A percentile compares a stretch with the other conserved stretches of the same genome.
Evolutionary conservation across 495 filamentous ascomycete species (phyloP).

Genomic region (Lophiostoma macrostomum): DNA sequence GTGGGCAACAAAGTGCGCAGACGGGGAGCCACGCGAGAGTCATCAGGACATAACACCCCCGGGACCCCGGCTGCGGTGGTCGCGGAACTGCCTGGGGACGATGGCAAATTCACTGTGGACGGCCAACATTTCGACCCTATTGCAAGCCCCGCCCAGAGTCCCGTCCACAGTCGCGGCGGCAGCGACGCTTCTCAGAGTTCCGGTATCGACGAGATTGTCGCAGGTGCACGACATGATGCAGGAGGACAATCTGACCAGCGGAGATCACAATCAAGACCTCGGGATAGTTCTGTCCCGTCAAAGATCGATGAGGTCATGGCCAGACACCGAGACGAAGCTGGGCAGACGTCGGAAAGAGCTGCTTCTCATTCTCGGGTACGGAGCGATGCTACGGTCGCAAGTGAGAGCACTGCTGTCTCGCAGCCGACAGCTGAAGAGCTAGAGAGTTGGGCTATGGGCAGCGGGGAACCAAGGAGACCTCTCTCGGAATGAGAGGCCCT

Average conservation of each 20-base stretch:
- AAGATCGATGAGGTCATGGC: background rate
- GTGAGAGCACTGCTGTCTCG: constrained; percentile 17
- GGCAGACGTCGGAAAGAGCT: background rate
- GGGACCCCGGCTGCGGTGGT: constrained; percentile 3
- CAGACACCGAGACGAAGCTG: background rate
- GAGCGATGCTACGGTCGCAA: constrained; percentile 19
- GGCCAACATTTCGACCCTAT: background rate
- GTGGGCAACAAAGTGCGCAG: background rate
- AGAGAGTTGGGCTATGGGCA: constrained; percentile 11
- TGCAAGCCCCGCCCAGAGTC: background rate
- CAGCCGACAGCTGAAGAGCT: constrained; percentile 20
- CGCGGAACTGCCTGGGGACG: constrained; percentile 25
- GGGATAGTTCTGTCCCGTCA: background rate
- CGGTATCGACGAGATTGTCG: constrained; percentile 15
- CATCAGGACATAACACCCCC: constrained; percentile 15
- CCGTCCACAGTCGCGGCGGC: constrained; percentile 4
- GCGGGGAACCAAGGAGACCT: constrained; percentile 12
- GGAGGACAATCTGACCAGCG: too few species aligned
- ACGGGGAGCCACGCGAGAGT: constrained; percentile 24
- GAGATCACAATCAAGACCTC: background rate
- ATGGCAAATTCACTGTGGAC: constrained; percentile 1
- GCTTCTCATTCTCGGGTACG: constrained; percentile 11
- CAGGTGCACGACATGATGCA: too few species aligned
- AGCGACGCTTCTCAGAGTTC: constrained; percentile 7
- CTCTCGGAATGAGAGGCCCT: constrained; percentile 7